Conservation (phyloP, 2,329 filamentous ascomycete species). For the Gyromitra esculenta region DNA sequence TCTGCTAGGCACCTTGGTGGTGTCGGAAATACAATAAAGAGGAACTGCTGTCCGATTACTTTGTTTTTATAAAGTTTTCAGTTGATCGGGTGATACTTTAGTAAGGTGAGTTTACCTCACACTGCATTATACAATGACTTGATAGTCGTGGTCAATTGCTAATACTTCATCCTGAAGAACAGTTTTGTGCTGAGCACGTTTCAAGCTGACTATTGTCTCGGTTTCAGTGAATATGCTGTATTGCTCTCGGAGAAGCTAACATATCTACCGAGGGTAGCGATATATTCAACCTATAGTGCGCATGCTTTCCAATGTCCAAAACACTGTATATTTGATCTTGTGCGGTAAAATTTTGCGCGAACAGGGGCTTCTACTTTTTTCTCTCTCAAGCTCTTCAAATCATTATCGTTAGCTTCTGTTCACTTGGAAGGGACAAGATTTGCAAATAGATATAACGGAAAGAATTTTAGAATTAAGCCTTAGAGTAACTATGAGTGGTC, state of each 20-base stretch:
- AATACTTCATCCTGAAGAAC: not conserved
- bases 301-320: not conserved
- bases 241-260: not conserved
- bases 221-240: not conserved
- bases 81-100: constrained; percentile 27
- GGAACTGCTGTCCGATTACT: constrained; percentile 2
- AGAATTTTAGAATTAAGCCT: constrained; percentile 60
- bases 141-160: constrained; percentile 1
- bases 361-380: not conserved
- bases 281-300: not conserved
- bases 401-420: constrained; percentile 1
- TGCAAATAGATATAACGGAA: constrained; percentile 5
- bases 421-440: constrained; percentile 17
- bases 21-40: not conserved
- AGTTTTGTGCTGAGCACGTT: constrained; percentile 2
- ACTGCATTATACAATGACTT: not conserved
- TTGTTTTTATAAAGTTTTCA: constrained; percentile 10
- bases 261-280: not conserved
- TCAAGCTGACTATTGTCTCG: not conserved
- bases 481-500: constrained; percentile 76
- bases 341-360: not conserved
- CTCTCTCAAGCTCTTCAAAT: not conserved
- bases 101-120: not conserved
- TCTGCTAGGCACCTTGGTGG: not conserved
- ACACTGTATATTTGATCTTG: not conserved